These are phyloP conservation scores for Geotrichum restrictum DNA, from an alignment of 1,139 yeast species.

Conservation along the genomic window DNA sequence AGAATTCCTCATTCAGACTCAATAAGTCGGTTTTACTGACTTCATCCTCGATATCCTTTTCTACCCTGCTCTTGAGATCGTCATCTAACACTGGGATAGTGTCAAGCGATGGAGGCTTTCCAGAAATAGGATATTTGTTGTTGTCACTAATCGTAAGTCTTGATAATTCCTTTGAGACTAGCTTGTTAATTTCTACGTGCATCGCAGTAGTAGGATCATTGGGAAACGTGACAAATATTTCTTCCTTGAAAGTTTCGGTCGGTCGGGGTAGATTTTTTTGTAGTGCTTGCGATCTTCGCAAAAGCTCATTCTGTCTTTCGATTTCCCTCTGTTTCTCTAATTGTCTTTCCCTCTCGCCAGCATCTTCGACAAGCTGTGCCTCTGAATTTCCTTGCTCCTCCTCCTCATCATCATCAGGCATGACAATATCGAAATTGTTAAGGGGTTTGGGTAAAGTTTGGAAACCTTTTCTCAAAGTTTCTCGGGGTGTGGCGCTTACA, in stretches of 20 bases:
- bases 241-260: constrained; percentile 25
- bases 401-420: constrained; percentile 38
- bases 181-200: constrained; percentile 1
- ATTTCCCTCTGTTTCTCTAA: constrained; percentile 28
- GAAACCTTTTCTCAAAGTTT: constrained; percentile 36
- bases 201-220: constrained; percentile 14
- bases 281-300: constrained; percentile 49
- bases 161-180: constrained; percentile 41
- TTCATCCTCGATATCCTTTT: constrained; percentile 38
- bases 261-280: constrained; percentile 48
- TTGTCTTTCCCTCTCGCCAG: constrained; percentile 39
- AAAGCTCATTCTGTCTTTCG: constrained; percentile 31
- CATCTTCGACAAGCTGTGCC: constrained; percentile 33
- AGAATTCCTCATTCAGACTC: constrained; percentile 16
- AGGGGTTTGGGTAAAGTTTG: constrained; percentile 50
- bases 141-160: constrained; percentile 50
- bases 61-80: constrained; percentile 35
- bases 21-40: constrained; percentile 15
- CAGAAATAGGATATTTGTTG: constrained; percentile 37
- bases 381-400: constrained; percentile 23
- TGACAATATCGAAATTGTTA: constrained; percentile 55
- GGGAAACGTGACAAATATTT: neutral
- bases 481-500: constrained; percentile 27
- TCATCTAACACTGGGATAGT: constrained; percentile 46
- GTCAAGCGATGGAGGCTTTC: constrained; percentile 20